These are phyloP conservation scores for Elsinoe australis DNA, from an alignment of 2,329 filamentous ascomycete species.

Conservation along the genomic window DNA sequence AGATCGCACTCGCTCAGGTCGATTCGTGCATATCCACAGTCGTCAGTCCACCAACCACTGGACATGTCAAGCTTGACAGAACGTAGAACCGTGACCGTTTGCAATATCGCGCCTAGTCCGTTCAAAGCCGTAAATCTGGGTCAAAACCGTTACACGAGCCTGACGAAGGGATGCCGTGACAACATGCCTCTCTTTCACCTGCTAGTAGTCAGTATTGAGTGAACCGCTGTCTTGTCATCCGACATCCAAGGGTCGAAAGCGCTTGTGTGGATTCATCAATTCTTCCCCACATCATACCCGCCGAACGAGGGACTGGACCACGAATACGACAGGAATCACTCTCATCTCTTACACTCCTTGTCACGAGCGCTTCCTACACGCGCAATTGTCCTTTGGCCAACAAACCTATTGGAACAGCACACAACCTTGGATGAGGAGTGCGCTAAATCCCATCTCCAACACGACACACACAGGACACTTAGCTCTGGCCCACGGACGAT, in stretches of 20 bases:
- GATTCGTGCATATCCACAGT: too few relatives aligned
- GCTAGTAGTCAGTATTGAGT: neutral
- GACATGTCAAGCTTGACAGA: neutral
- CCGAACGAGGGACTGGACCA: constrained; percentile 10
- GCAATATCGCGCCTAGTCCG: constrained; percentile 9
- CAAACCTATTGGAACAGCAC: too few relatives aligned
- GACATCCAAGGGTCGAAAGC: constrained; percentile 1
- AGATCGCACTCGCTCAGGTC: too few relatives aligned
- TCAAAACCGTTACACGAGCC: constrained; percentile 12
- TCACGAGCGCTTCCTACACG: constrained; percentile 11
- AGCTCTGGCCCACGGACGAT: constrained; percentile 16
- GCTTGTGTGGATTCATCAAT: neutral
- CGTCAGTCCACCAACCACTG: too few relatives aligned
- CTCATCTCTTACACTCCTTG: neutral
- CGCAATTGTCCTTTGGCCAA: too few relatives aligned
- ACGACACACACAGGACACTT: neutral
- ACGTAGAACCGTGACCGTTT: constrained; percentile 15
- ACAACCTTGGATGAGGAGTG: constrained; percentile 5
- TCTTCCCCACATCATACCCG: constrained; percentile 5
- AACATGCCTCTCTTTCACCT: constrained; percentile 9
- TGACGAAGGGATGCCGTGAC: constrained; percentile 10
- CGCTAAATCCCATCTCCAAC: constrained; percentile 3
- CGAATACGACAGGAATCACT: neutral
- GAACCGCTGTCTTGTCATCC: neutral
- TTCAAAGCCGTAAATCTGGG: constrained; percentile 7